A percentile compares a stretch with the other conserved stretches of the same genome.
phyloP scores from a whole-genome alignment of 768 basidiomycete genomes.

The Rhodotorula toruloides region DNA sequence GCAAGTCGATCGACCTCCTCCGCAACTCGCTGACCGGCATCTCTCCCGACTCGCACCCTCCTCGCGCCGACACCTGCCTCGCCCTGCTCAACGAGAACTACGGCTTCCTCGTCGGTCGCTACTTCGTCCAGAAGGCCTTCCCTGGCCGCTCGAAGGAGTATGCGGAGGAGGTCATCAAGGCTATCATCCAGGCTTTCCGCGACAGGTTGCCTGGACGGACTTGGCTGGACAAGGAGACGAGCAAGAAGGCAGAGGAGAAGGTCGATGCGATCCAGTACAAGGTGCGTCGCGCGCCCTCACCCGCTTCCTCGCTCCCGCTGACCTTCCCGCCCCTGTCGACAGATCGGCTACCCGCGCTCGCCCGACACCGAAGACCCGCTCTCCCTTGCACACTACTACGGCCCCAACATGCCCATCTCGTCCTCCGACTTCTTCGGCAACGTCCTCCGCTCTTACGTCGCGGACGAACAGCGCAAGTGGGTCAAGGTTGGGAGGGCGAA shows the following conservation, averaged over 20 bases:
- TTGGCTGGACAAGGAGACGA: slow-evolving; percentile 88
- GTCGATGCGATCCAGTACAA: slow-evolving; percentile 44
- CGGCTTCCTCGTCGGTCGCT: slow-evolving; percentile 81
- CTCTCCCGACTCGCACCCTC: slow-evolving; percentile 76
- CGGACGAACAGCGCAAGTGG: slow-evolving; percentile 67
- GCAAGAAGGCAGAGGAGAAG: slow-evolving; percentile 76
- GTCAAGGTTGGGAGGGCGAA: slow-evolving; percentile 63
- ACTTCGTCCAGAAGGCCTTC: slow-evolving; percentile 81
- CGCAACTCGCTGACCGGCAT: slow-evolving; percentile 72
- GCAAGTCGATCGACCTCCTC: slow-evolving; percentile 67
- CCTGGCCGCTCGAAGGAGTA: slow-evolving; percentile 67
- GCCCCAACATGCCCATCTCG: slow-evolving; percentile 57
- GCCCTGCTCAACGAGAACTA: slow-evolving; percentile 63
- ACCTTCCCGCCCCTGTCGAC: slow-evolving; percentile 49
- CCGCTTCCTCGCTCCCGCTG: too few species aligned
- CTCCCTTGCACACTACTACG: slow-evolving; percentile 71
- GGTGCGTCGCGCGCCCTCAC: background rate
- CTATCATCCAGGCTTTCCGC: slow-evolving; percentile 78
- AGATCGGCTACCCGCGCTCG: slow-evolving; percentile 86
- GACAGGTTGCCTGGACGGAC: slow-evolving; percentile 63
- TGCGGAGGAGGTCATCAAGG: slow-evolving; percentile 72
- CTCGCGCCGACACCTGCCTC: slow-evolving; percentile 79
- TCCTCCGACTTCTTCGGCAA: slow-evolving; percentile 76
- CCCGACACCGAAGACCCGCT: slow-evolving; percentile 70
- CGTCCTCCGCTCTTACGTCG: slow-evolving; percentile 61